Base-by-base conservation (phyloP, 2,329 filamentous ascomycete species). In the Juglanconis oblonga region DNA sequence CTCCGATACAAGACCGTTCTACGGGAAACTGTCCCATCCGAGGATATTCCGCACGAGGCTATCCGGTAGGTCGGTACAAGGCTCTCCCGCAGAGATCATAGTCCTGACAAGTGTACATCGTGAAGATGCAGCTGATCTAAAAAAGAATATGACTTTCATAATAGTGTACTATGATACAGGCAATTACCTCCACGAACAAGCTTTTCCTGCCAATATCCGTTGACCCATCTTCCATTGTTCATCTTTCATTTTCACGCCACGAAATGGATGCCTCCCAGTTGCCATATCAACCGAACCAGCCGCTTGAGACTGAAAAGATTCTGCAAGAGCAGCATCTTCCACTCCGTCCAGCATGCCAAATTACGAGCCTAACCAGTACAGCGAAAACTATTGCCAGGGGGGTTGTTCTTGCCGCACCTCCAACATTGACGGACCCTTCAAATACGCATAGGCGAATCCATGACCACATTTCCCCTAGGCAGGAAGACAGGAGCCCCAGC, bases 131-230 rank as follows among this genome's bases (percentile, higher is more conserved):
- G 17, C 14, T 45, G 42, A 29, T 45, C 42, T 50, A 40, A 10
- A 17, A 33, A 24, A 35, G 33, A 42, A 48, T 32, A 52, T 44
- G 50, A 52, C 48, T 45, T 54, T 49, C 49, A 47, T 62, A 45
- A 57, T 8, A 24, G 14, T 61, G 50, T 56, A 62, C 57, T 60
- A 62, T 55, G 55, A 45, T 58, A 55, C 42, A 45, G 42, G 5
- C 42, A 58, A 56, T 60, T 55, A 60, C 57, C 50, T 61, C 38
- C 57, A 61, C 55, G 40, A 53, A 51, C n/a, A 36, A 57, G 33
- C 57, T 52, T 54, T 58, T 48, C 42, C 53, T 58, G 53, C 51
- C 54, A 31, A 44, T 47, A 50, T 62, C 36, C 57, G 51, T 53
- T 58, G 38, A 5, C 36, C 11, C 38, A 42, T 42, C 38, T 42